Evolutionary conservation across 371 early-diverging fungal genomes (phyloP), one percentile per base, ranked within the genome.

Genomic region (Rhizomucor pusillus): DNA sequence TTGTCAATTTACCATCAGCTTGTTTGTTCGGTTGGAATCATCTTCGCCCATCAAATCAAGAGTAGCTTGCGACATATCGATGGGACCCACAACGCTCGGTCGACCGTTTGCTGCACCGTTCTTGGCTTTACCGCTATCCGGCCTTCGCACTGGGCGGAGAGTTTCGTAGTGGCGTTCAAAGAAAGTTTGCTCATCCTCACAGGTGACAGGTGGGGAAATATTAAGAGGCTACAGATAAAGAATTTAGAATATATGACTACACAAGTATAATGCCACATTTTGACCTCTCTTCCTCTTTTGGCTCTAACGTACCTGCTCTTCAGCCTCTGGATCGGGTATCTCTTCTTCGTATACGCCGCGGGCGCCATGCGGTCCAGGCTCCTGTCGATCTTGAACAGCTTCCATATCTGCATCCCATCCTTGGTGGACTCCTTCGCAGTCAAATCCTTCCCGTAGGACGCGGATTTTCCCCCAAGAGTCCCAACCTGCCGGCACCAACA

Each of bases 401-500:
- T 71, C 69, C 53, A 78, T 67, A 65, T 84, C 81, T 0, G 66
- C 50, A 24, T 79, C 79, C 87, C 87, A 90, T 2, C 86, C 87
- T 7, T 77, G 66, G 49, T 77, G 75, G 16, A 85, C 65, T 5
- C 70, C 71, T 5, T 81, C 76, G 52, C 88, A 87, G 45, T 89
- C 86, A 57, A 95, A 97, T 20, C 87, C 88, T 46, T 85, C 88
- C 46, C 89, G 69, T 45, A 93, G 63, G n/a, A 90, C 81, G 22
- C 81, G 75, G 50, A 97, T 92, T 65, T 93, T 93, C 19, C 90
- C 88, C 82, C 87, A 90, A 39, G 91, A 88, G 63, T 97, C 97
- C 97, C 96, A 97, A 14, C 97, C 97, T 24, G 90, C 73, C 5
- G 97, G 97, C 18, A 97, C 90, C 66, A 92, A 74, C 14, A 94